phyloP scores from a whole-genome alignment of 2,329 filamentous ascomycete species.

The Sporothrix curviconia region DNA sequence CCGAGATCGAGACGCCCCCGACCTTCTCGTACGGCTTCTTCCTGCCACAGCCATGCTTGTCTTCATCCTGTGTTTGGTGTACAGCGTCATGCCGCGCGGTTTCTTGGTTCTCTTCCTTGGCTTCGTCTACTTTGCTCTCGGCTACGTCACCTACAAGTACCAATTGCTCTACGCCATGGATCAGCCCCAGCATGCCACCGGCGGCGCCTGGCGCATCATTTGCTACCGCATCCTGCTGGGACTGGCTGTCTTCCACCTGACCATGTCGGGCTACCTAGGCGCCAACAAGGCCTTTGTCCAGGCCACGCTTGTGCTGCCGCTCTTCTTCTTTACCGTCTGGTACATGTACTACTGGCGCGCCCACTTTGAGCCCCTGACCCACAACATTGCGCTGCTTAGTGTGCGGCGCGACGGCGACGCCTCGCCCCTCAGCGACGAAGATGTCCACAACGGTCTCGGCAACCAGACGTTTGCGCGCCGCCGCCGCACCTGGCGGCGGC shows the following conservation, averaged over 20 bases:
- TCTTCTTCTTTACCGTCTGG: slow-evolving; percentile 78
- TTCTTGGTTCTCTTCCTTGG: slow-evolving; percentile 79
- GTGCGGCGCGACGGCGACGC: slow-evolving; percentile 60
- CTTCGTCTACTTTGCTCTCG: slow-evolving; percentile 73
- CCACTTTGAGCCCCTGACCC: slow-evolving; percentile 81
- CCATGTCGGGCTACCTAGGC: slow-evolving; percentile 81
- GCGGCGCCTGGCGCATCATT: slow-evolving; percentile 92
- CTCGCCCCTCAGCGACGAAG: slow-evolving; percentile 36
- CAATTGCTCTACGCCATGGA: slow-evolving; percentile 98
- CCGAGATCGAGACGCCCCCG: slow-evolving; percentile 72
- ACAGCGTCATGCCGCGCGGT: slow-evolving; percentile 76
- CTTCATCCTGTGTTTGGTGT: slow-evolving; percentile 92
- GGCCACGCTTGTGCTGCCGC: slow-evolving; percentile 65
- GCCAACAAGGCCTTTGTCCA: slow-evolving; percentile 65
- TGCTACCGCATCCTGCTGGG: slow-evolving; percentile 86
- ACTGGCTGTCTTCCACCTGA: slow-evolving; percentile 79
- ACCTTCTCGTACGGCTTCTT: slow-evolving; percentile 95
- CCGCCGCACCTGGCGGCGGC: slow-evolving; percentile 24
- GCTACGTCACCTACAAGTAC: slow-evolving; percentile 91
- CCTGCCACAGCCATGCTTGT: slow-evolving; percentile 82
- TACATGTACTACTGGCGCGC: slow-evolving; percentile 75
- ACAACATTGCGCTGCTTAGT: slow-evolving; percentile 84
- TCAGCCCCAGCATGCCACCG: slow-evolving; percentile 88
- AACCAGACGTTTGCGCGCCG: slow-evolving; percentile 27
- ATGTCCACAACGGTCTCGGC: slow-evolving; percentile 31